Percentiles rank a stretch among this genome's conserved stretches.
Evolutionary conservation across 1,284 basidiomycete species (phyloP).

Genomic region (Phlebopus sp.): DNA sequence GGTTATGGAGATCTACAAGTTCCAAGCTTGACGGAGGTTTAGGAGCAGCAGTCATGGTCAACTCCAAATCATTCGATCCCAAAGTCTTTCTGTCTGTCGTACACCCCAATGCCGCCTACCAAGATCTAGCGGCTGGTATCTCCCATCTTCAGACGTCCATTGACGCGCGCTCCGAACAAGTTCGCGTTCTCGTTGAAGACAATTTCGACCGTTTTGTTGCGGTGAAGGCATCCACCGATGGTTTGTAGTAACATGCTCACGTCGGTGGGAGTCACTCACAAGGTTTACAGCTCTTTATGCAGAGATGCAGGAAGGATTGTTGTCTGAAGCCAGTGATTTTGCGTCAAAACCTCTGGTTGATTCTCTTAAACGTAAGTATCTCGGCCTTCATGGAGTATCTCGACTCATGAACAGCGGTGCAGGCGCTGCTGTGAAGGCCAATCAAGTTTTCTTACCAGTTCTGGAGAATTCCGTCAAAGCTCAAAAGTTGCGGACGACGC

Average conservation of each 20-base stretch:
- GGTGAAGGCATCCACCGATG: slow-evolving; percentile 95
- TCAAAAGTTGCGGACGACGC: slow-evolving; percentile 87
- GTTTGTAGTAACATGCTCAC: slow-evolving; percentile 42
- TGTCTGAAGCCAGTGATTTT: slow-evolving; percentile 77
- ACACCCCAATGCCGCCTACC: slow-evolving; percentile 95
- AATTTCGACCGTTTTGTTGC: slow-evolving; percentile 98
- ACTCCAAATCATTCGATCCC: slow-evolving; percentile 95
- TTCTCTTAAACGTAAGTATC: slow-evolving; percentile 74
- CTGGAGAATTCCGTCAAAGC: slow-evolving; percentile 96
- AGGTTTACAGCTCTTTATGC: slow-evolving; percentile 70
- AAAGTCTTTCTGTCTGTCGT: slow-evolving; percentile 90
- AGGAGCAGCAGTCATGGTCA: slow-evolving; percentile 81
- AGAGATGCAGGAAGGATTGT: slow-evolving; percentile 90
- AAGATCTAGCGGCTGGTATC: slow-evolving; percentile 82
- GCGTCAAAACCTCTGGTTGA: slow-evolving; percentile 82
- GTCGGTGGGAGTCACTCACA: slow-evolving; percentile 7
- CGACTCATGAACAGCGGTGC: slow-evolving; percentile 6
- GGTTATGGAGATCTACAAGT: not conserved
- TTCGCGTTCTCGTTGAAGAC: slow-evolving; percentile 93
- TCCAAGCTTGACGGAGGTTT: slow-evolving; percentile 13
- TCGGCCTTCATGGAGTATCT: not conserved
- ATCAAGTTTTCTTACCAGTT: slow-evolving; percentile 95
- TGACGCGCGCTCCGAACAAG: slow-evolving; percentile 88
- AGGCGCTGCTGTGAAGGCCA: slow-evolving; percentile 87
- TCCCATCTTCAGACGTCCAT: slow-evolving; percentile 71